Evolutionary conservation across 495 filamentous ascomycete species (phyloP).

Genomic region (Poronia punctata): DNA sequence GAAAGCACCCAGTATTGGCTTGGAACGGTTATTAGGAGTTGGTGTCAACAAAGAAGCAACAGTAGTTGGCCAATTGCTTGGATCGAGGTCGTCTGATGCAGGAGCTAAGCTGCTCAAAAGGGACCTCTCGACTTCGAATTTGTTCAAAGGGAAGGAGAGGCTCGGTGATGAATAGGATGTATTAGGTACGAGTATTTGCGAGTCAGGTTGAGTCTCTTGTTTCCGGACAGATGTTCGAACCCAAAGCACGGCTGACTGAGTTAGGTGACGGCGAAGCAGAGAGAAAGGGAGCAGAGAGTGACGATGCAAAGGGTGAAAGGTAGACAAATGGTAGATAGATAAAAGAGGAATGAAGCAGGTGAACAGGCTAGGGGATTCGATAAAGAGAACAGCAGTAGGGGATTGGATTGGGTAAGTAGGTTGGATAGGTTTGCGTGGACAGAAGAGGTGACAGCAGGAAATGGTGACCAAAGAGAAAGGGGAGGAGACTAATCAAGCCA

Average conservation of each 20-base stretch:
- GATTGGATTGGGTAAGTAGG: slow-evolving; percentile 22
- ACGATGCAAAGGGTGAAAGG: slow-evolving; percentile 23
- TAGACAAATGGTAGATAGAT: slow-evolving; percentile 19
- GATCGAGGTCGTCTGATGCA: slow-evolving; percentile 13
- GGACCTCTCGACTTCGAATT: slow-evolving; percentile 19
- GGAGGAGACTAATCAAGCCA: slow-evolving; percentile 1
- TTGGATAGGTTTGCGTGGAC: slow-evolving; percentile 16
- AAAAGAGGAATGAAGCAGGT: slow-evolving; percentile 25
- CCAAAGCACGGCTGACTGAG: slow-evolving; percentile 21
- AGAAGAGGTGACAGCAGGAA: slow-evolving; percentile 21
- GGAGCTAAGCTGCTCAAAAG: slow-evolving; percentile 21
- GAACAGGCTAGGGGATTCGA: slow-evolving; percentile 26
- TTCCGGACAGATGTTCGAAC: slow-evolving; percentile 5
- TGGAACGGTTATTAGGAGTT: slow-evolving; percentile 20
- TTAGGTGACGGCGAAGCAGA: slow-evolving; percentile 10
- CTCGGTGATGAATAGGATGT: slow-evolving; percentile 22
- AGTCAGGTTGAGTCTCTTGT: slow-evolving; percentile 20
- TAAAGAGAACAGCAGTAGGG: slow-evolving; percentile 27
- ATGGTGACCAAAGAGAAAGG: slow-evolving; percentile 18
- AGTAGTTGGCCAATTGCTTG: slow-evolving; percentile 12
- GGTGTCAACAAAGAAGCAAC: slow-evolving; percentile 16
- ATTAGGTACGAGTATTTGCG: slow-evolving; percentile 18
- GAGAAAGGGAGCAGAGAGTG: slow-evolving; percentile 26
- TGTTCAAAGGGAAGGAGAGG: slow-evolving; percentile 26
- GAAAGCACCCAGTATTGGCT: slow-evolving; percentile 20